These are phyloP conservation scores for Pleurostoma richardsiae DNA, from an alignment of 2,329 filamentous ascomycete species.

Conservation along the genomic window DNA sequence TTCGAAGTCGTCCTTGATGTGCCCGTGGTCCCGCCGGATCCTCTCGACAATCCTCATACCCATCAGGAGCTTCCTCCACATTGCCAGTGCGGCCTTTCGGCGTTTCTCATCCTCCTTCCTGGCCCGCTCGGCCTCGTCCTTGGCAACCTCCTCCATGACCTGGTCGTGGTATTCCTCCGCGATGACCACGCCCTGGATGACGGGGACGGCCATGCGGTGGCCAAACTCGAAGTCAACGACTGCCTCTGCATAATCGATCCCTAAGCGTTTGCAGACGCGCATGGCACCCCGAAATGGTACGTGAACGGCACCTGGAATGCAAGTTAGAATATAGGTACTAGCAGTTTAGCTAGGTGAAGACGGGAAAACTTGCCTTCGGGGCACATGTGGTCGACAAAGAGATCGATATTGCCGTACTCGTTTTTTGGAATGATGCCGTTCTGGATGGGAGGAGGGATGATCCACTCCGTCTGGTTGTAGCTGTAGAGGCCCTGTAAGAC, in stretches of 20 bases:
- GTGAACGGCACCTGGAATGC: conserved; percentile 64
- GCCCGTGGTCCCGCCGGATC: conserved; percentile 71
- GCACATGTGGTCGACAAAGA: conserved; percentile 92
- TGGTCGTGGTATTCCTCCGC: conserved; percentile 72
- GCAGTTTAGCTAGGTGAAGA: not conserved
- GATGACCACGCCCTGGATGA: conserved; percentile 86
- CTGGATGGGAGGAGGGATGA: conserved; percentile 81
- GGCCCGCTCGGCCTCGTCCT: conserved; percentile 68
- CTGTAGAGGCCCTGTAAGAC: conserved; percentile 83
- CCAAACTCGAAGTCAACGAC: conserved; percentile 97
- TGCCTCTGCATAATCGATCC: conserved; percentile 87
- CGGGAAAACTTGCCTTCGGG: conserved; percentile 42
- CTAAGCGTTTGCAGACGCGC: conserved; percentile 76
- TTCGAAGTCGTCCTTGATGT: conserved; percentile 46
- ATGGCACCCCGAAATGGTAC: conserved; percentile 73
- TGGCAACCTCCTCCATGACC: conserved; percentile 73
- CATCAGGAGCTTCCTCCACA: conserved; percentile 85
- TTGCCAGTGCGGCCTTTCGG: conserved; percentile 64
- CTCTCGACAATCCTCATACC: conserved; percentile 78
- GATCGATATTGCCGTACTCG: conserved; percentile 91
- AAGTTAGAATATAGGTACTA: not conserved
- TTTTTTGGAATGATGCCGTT: conserved; percentile 91
- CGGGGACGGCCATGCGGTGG: conserved; percentile 85
- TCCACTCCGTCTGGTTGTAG: conserved; percentile 86
- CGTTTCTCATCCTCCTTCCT: conserved; percentile 82